Conservation (phyloP, 306 rosid genomes). For the Quercus parvula region DNA sequence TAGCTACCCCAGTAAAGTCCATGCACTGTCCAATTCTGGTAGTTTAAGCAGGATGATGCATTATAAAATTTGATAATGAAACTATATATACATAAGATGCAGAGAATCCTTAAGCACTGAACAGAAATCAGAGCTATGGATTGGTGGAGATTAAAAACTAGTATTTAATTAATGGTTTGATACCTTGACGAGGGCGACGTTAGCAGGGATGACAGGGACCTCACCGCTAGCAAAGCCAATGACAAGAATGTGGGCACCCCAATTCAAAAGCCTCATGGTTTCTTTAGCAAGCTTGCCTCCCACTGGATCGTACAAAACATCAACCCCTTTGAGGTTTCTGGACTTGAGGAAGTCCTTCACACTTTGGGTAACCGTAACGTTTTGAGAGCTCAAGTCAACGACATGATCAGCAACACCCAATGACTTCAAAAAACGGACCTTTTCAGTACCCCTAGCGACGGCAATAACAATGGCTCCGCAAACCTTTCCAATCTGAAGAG, state of each 20-base stretch:
- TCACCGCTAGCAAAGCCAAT: slow-evolving; percentile 98
- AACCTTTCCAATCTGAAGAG: slow-evolving; percentile 89
- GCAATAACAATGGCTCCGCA: slow-evolving; percentile 87
- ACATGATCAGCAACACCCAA: slow-evolving; percentile 84
- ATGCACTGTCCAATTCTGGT: slow-evolving; percentile 97
- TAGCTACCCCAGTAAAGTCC: slow-evolving; percentile 99
- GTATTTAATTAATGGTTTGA: neutral
- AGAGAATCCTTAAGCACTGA: neutral
- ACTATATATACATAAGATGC: neutral
- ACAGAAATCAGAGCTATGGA: too few species aligned
- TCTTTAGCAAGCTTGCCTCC: slow-evolving; percentile 90
- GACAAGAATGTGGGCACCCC: slow-evolving; percentile 88
- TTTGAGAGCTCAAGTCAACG: slow-evolving; percentile 64
- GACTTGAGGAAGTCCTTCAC: slow-evolving; percentile 66
- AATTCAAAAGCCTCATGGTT: slow-evolving; percentile 64
- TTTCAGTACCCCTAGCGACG: slow-evolving; percentile 88
- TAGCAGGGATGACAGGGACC: slow-evolving; percentile 83
- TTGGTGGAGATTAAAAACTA: too few species aligned
- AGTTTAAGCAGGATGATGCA: neutral
- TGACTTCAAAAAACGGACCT: slow-evolving; percentile 70
- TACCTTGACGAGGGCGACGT: slow-evolving; percentile 96
- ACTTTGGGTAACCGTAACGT: slow-evolving; percentile 60
- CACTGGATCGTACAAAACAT: slow-evolving; percentile 92
- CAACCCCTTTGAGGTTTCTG: slow-evolving; percentile 80
- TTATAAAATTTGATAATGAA: too few species aligned